Base-by-base conservation (phyloP, 495 filamentous ascomycete genomes). In the Copromyces sp. region DNA sequence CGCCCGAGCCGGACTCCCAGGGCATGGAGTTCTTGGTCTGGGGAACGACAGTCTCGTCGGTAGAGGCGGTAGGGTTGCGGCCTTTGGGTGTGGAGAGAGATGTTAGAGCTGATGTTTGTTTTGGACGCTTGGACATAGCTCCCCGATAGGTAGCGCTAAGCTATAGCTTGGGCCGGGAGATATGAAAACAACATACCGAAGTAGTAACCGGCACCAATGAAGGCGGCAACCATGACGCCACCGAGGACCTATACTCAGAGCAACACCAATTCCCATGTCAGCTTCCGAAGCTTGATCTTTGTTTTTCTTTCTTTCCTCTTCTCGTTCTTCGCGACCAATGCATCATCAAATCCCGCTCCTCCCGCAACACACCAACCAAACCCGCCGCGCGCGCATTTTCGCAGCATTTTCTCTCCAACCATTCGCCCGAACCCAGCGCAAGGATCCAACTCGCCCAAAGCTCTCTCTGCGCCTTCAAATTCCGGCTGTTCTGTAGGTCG, bases 141-240 rank as follows among this genome's bases (percentile, higher is more conserved):
- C 47, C 20, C 20, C 47, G 4, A 29, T 29, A 59, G 47, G 20
- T 29, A 24, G 12, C 29, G 44, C 44, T 45, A 53, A 53, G 45
- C 53, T 37, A 14, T 65, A 65, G 53, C 39, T 16, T 39, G 7
- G 47, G 39, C 20, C 24, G 24, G 24, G 24, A 45, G 53, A 68
- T 24, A 61, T 29, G 41, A 6, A 42, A 32, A 40, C 42, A 47
- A 74, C 81, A 73, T 85, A 90, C 89, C 89, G 75, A 94, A 93
- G 83, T 92, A 91, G 89, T 89, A 97, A 78, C 95, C 95, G 72
- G 92, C 96, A 79, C 95, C 87, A 71, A 89, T 88, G 77, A 97
- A 92, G 78, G 92, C 92, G 80, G 90, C 89, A 73, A 92, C 90
- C 96, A 99, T 98, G 77, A 99, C 90, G 78, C 89, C 92, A 73